Conservation (phyloP, 257 asterid genomes). For the Solanum sejunctum region DNA sequence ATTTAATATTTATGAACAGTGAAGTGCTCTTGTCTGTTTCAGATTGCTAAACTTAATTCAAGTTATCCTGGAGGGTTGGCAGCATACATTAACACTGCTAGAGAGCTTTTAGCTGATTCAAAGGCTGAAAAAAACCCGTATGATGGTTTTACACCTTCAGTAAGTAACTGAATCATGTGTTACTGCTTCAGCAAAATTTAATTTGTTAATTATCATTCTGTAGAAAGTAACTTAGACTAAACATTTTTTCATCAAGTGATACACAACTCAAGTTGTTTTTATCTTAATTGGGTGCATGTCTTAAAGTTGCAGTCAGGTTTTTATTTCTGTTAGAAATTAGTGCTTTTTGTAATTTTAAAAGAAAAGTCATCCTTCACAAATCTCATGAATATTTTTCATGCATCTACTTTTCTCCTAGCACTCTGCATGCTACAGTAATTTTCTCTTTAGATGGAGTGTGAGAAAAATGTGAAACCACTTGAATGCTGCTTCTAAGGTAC, state of each 20-base stretch:
- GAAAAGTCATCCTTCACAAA: background rate
- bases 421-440: background rate
- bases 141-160: slow-evolving; percentile 94
- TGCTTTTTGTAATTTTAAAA: background rate
- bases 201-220: background rate
- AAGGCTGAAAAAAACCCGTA: slow-evolving; percentile 92
- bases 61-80: slow-evolving; percentile 86
- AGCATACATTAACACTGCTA: slow-evolving; percentile 73
- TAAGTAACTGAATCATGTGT: slow-evolving; percentile 30
- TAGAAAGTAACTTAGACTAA: background rate
- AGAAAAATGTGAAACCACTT: background rate
- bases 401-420: background rate
- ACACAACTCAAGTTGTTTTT: background rate
- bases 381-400: background rate
- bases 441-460: background rate
- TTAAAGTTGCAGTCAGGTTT: background rate
- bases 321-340: background rate
- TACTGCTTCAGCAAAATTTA: background rate
- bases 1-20: background rate
- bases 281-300: background rate
- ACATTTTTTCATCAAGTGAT: background rate
- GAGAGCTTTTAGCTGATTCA: slow-evolving; percentile 88
- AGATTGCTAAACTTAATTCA: slow-evolving; percentile 72
- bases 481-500: background rate
- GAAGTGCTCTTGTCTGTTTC: slow-evolving; percentile 4